A percentile compares a stretch with the other conserved stretches of the same genome.
Conservation (phyloP, 495 filamentous ascomycete genomes). For the Aspergillus kassunensis region DNA sequence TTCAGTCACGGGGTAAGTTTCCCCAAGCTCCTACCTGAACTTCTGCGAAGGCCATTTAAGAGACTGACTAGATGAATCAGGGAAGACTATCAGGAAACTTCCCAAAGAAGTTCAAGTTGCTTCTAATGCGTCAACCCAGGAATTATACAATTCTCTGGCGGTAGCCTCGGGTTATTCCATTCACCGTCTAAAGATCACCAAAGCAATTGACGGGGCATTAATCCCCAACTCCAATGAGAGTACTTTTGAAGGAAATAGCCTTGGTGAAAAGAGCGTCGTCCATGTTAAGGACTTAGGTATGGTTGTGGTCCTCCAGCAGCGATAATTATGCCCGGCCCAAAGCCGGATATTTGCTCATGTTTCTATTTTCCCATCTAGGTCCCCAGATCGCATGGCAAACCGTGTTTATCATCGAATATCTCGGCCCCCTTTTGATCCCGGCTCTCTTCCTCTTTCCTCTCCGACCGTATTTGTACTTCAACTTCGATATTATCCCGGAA, state of each 20-base stretch:
- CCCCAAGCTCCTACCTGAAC: neutral
- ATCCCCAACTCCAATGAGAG: constrained; percentile 68
- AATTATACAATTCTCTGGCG: constrained; percentile 58
- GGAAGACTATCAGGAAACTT: constrained; percentile 66
- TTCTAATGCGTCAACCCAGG: constrained; percentile 55
- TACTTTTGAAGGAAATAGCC: constrained; percentile 56
- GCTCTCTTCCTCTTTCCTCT: constrained; percentile 63
- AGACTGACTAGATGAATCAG: constrained; percentile 20
- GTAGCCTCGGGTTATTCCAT: constrained; percentile 47
- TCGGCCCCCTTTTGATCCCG: constrained; percentile 91
- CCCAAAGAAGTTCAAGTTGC: constrained; percentile 62
- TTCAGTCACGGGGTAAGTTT: constrained; percentile 41
- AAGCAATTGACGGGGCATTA: constrained; percentile 61
- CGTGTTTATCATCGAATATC: constrained; percentile 92
- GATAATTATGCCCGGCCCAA: neutral
- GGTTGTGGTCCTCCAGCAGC: constrained; percentile 14
- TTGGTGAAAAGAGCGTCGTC: constrained; percentile 66
- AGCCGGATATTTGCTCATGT: neutral
- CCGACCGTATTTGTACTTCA: constrained; percentile 69
- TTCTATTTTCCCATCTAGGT: constrained; percentile 46
- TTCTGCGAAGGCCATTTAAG: neutral
- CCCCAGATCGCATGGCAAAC: constrained; percentile 90
- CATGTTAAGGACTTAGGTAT: constrained; percentile 92
- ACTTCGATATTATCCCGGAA: constrained; percentile 44
- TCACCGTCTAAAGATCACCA: constrained; percentile 66